A percentile compares a stretch with the other conserved stretches of the same genome.
These are phyloP conservation scores for Didymella lethalis DNA, from an alignment of 2,329 filamentous ascomycete genomes.

Conservation along the genomic window DNA sequence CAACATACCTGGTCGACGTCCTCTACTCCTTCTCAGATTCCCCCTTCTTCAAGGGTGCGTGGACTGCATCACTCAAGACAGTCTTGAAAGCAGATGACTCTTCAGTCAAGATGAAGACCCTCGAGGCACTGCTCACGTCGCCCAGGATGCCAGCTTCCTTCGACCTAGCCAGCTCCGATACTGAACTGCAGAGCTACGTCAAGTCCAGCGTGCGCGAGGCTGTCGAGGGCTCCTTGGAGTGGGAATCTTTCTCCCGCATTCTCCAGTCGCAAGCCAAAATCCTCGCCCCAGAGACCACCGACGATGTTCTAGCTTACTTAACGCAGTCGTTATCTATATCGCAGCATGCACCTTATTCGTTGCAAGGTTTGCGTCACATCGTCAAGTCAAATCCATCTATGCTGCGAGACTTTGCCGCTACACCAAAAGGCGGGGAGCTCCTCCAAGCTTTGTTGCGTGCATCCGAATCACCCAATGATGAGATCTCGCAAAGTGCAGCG, in stretches of 20 bases:
- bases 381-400: slow-evolving; percentile 52
- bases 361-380: slow-evolving; percentile 58
- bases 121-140: slow-evolving; percentile 47
- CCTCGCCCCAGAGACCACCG: slow-evolving; percentile 48
- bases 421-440: slow-evolving; percentile 58
- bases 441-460: slow-evolving; percentile 62
- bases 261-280: slow-evolving; percentile 45
- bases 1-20: slow-evolving; percentile 69
- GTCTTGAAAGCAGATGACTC: slow-evolving; percentile 41
- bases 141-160: slow-evolving; percentile 48
- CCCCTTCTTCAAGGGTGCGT: slow-evolving; percentile 41
- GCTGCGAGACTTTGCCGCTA: slow-evolving; percentile 55
- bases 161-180: slow-evolving; percentile 45
- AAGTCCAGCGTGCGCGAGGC: slow-evolving; percentile 39
- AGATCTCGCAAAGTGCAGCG: slow-evolving; percentile 56
- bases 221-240: slow-evolving; percentile 45
- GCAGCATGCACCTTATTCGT: slow-evolving; percentile 42
- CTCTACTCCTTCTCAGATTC: slow-evolving; percentile 60
- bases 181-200: slow-evolving; percentile 49
- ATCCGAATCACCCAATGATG: slow-evolving; percentile 61
- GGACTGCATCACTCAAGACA: slow-evolving; percentile 42
- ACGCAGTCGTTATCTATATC: slow-evolving; percentile 50
- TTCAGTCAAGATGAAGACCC: slow-evolving; percentile 35
- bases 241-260: slow-evolving; percentile 49
- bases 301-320: slow-evolving; percentile 50